Base-by-base conservation (phyloP, 768 basidiomycete species). In the Termitomyces sp. region DNA sequence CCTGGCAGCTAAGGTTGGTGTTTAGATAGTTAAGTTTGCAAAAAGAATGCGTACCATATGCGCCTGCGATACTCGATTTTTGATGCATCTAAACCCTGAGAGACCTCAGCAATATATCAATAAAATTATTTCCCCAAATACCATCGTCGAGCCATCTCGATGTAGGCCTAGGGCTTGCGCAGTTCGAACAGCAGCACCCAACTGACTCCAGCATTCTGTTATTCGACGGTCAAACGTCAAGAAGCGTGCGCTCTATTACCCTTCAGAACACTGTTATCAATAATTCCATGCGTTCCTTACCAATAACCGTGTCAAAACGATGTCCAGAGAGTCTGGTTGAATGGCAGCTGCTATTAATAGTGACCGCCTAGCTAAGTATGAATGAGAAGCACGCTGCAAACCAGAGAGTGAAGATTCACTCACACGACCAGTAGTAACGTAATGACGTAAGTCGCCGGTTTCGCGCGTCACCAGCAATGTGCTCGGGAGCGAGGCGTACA, bases 371-470 rank as follows among this genome's bases (percentile, higher is more conserved):
- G 93, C 94, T 95, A 33, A 65, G 51, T 41, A 40, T 47, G 44
- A 59, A 49, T 55, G 48, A 48, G 30, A 49, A 36, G 38, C 23
- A 28, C 9, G 33, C 28, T 20, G 28, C 13, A 47, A 28, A 33
- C 7, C 41, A 33, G 18, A 50, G 49, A 48, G n/a, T 54, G 6
- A 20, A 35, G 40, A 28, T 41, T 53, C 46, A 81, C 93, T 74
- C 69, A 95, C 93, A 95, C 56, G 89, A 92, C 95, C 95, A 98
- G 69, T 97, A 96, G 76, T 93, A 96, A 61, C 93, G 83, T 53
- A 93, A 75, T 40, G 93, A 94, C 8, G 89, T 93, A 30, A 93
- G 77, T 67, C 90, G 81, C 55, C 90, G 79, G 47, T 77, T 84
- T 49, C 86, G 82, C 58, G 88, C 83, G 71, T 94, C 91, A 1